Percentiles rank a stretch among this genome's conserved stretches.
These are phyloP conservation scores for Plasmodium gaboni DNA, from an alignment of 169 alveolate species.

Conservation along the genomic window DNA sequence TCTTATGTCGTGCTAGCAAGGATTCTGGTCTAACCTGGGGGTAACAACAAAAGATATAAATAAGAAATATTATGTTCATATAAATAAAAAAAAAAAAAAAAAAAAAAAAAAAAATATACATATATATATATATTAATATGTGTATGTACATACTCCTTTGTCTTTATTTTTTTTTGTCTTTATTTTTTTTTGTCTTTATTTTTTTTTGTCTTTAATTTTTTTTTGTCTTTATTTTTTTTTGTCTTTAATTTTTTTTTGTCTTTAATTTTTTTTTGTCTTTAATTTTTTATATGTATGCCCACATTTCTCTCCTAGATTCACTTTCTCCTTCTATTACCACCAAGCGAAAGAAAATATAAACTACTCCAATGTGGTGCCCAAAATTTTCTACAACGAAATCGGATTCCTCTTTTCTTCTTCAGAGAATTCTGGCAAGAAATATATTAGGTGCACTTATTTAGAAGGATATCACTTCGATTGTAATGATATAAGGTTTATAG, in stretches of 20 bases:
- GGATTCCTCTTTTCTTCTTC: conserved; percentile 21
- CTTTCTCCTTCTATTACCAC: conserved; percentile 2
- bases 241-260: neutral
- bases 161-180: too few species aligned
- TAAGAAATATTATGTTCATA: neutral
- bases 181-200: neutral
- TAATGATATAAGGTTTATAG: conserved; percentile 1
- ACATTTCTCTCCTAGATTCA: neutral
- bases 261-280: too few species aligned
- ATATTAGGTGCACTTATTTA: conserved; percentile 16
- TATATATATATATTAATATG: neutral
- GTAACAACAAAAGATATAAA: neutral
- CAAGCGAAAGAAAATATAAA: neutral
- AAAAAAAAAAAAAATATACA: too few species aligned
- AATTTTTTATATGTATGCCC: neutral
- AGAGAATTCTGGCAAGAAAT: neutral
- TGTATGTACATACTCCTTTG: neutral
- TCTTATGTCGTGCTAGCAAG: conserved; percentile 30
- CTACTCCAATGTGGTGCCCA: conserved; percentile 20
- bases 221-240: neutral
- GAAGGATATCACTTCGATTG: conserved; percentile 32
- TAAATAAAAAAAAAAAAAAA: too few species aligned
- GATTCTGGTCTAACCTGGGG: conserved; percentile 29
- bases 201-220: too few species aligned
- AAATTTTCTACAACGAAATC: conserved; percentile 43